phyloP scores from a whole-genome alignment of 2,329 filamentous ascomycete genomes.

The Pseudopyrenochaeta lycopersici region DNA sequence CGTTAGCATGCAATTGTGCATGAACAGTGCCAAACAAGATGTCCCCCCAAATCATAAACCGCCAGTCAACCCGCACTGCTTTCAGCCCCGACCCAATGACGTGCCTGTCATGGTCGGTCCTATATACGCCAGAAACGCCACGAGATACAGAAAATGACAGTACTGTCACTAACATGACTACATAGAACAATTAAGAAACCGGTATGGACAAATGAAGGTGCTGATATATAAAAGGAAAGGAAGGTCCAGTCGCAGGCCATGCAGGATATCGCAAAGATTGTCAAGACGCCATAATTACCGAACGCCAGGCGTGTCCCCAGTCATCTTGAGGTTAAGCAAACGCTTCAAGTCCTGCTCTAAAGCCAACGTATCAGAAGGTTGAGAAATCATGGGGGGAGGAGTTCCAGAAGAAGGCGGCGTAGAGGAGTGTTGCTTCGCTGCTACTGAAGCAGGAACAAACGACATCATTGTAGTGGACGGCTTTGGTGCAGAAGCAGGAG shows the following conservation, averaged over 20 bases:
- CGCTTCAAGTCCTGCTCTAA: constrained; percentile 49
- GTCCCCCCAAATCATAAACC: constrained; percentile 10
- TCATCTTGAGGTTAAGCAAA: constrained; percentile 42
- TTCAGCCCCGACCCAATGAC: constrained; percentile 17
- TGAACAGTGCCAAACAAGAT: constrained; percentile 23
- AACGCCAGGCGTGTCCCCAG: constrained; percentile 31
- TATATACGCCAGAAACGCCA: constrained; percentile 28
- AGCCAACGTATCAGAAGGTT: constrained; percentile 31
- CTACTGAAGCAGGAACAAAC: constrained; percentile 48
- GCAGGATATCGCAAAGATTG: constrained; percentile 31
- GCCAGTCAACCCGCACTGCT: constrained; percentile 17
- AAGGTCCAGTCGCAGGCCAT: constrained; percentile 30
- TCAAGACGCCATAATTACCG: constrained; percentile 25
- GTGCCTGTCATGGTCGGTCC: constrained; percentile 16
- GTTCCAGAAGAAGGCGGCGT: constrained; percentile 21
- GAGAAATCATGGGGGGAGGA: constrained; percentile 21
- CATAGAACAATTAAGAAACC: constrained; percentile 22
- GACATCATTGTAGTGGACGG: constrained; percentile 39
- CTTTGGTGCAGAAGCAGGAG: constrained; percentile 28
- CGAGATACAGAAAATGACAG: constrained; percentile 21
- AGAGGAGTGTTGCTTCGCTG: constrained; percentile 41
- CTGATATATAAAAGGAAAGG: constrained; percentile 20
- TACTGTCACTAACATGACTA: constrained; percentile 29
- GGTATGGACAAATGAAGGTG: constrained; percentile 35
- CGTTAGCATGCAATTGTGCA: constrained; percentile 17